Percentiles rank a stretch among this genome's conserved stretches.
Evolutionary conservation across 73 alveolate genomes (phyloP).

Genomic region (Tetrahymena elliotti): DNA sequence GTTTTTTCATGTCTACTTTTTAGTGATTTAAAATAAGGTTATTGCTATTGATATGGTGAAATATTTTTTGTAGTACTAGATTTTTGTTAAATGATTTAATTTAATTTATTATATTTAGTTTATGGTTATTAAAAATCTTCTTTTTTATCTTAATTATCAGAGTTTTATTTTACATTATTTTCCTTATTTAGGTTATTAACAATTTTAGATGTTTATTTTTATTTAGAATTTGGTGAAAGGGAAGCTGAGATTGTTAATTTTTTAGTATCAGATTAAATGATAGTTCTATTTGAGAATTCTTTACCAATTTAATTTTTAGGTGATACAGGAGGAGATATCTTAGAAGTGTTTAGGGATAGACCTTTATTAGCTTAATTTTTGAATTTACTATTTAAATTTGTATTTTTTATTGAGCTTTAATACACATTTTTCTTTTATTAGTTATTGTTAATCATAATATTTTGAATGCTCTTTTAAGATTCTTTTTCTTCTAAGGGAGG

Average conservation of each 20-base stretch:
- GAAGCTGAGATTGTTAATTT: not conserved
- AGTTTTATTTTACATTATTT: not conserved
- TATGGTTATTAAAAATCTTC: not conserved
- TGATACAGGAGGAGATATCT: not conserved
- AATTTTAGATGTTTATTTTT: not conserved
- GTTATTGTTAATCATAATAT: not conserved
- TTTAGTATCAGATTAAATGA: not conserved
- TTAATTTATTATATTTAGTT: not conserved
- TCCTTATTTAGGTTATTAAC: not conserved
- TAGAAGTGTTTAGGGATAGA: not conserved
- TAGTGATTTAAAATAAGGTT: not conserved
- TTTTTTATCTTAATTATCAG: not conserved
- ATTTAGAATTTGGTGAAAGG: not conserved
- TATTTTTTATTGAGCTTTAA: not conserved
- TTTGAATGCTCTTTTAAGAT: not conserved
- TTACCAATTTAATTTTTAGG: not conserved
- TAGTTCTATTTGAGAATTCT: not conserved
- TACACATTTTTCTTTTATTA: too few species aligned
- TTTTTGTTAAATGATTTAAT: not conserved
- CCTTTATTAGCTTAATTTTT: not conserved
- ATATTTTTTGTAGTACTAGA: not conserved
- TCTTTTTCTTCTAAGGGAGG: not conserved
- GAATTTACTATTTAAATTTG: not conserved
- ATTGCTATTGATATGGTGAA: not conserved
- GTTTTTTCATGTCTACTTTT: not conserved